Conservation (phyloP, 495 filamentous ascomycete genomes). For the Aeminium ludgeri region DNA sequence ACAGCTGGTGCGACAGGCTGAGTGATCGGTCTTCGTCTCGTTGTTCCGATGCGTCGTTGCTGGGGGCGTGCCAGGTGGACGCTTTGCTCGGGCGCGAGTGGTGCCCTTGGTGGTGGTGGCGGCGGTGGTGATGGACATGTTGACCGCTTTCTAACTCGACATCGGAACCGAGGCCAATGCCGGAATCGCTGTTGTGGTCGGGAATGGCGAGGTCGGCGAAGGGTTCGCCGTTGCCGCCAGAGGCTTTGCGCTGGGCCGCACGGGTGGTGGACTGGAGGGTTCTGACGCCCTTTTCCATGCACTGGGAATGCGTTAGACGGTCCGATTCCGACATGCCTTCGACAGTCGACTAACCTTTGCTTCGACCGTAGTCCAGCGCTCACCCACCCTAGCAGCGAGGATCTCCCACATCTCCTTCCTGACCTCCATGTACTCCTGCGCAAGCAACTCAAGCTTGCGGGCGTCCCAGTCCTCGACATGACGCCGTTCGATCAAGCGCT, state of each 20-base stretch:
- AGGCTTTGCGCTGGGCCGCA: slow-evolving; percentile 14
- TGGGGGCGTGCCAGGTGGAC: slow-evolving; percentile 7
- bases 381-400: slow-evolving; percentile 42
- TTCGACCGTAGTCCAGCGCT: slow-evolving; percentile 57
- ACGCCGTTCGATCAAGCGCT: slow-evolving; percentile 49
- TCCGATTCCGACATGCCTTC: too few species aligned
- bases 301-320: slow-evolving; percentile 20
- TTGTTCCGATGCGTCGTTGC: neutral
- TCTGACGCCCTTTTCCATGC: slow-evolving; percentile 38
- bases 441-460: slow-evolving; percentile 45
- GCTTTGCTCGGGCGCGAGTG: neutral
- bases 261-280: slow-evolving; percentile 29
- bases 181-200: slow-evolving; percentile 15
- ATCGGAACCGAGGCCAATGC: slow-evolving; percentile 12
- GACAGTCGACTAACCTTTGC: slow-evolving; percentile 36
- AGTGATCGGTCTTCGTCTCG: slow-evolving; percentile 6
- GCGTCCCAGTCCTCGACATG: slow-evolving; percentile 50
- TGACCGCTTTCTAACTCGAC: slow-evolving; percentile 10
- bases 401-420: slow-evolving; percentile 56
- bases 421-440: slow-evolving; percentile 49
- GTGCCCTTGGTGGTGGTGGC: too few species aligned
- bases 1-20: slow-evolving; percentile 11
- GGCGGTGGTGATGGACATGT: too few species aligned
- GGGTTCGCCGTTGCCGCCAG: slow-evolving; percentile 2
- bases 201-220: slow-evolving; percentile 11